phyloP scores from a whole-genome alignment of 768 basidiomycete genomes.

The Tephrocybe rancida region DNA sequence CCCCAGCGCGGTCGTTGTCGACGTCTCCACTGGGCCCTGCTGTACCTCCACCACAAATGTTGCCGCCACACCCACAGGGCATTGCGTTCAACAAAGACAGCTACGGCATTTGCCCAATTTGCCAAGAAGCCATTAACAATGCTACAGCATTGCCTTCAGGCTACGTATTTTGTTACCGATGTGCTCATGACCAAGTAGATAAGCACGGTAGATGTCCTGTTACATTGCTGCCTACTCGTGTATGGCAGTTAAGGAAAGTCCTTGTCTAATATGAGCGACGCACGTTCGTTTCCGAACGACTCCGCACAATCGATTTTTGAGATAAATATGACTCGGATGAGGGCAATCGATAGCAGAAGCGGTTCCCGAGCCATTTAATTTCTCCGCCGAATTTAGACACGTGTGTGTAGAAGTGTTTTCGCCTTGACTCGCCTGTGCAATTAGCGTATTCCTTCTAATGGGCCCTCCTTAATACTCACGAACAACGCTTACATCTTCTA shows the following conservation, averaged over 20 bases:
- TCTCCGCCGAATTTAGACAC: constrained; percentile 22
- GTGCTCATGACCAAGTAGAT: constrained; percentile 83
- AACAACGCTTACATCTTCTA: constrained; percentile 3
- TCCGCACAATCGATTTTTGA: constrained; percentile 19
- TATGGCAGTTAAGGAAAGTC: constrained; percentile 88
- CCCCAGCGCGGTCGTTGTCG: constrained; percentile 76
- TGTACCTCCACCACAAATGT: constrained; percentile 76
- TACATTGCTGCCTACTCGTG: constrained; percentile 72
- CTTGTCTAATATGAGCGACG: constrained; percentile 56
- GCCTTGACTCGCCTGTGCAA: background rate
- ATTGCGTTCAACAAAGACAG: constrained; percentile 59
- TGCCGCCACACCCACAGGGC: constrained; percentile 74
- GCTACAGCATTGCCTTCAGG: constrained; percentile 91
- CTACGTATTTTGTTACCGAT: constrained; percentile 94
- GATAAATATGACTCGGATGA: constrained; percentile 7
- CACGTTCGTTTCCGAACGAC: constrained; percentile 46
- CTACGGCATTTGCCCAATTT: constrained; percentile 89
- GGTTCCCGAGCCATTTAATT: background rate
- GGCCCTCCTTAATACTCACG: constrained; percentile 2
- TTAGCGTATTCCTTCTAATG: constrained; percentile 11
- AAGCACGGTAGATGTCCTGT: constrained; percentile 83
- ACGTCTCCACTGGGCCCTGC: constrained; percentile 65
- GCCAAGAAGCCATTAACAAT: constrained; percentile 71
- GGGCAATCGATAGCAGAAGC: constrained; percentile 7
- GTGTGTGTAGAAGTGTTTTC: constrained; percentile 24